phyloP scores from a whole-genome alignment of 495 filamentous ascomycete species.

The Cryomyces antarcticus region DNA sequence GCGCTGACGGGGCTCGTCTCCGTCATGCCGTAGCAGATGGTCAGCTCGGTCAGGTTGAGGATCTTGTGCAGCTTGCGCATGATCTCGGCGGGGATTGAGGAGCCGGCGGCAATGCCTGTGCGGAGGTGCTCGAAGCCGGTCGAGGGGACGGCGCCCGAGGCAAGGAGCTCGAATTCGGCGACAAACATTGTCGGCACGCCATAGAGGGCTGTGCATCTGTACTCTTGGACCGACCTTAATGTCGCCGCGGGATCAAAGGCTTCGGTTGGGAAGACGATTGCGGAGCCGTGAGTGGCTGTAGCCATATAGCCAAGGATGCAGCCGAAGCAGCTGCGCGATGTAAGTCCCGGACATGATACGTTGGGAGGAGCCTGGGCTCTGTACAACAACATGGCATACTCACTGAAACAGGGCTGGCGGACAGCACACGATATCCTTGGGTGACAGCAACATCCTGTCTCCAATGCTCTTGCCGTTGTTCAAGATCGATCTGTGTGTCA shows the following conservation, averaged over 20 bases:
- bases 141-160: constrained; percentile 27
- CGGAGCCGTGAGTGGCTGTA: constrained; percentile 61
- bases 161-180: constrained; percentile 58
- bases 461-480: constrained; percentile 80
- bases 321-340: constrained; percentile 47
- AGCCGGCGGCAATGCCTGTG: constrained; percentile 86
- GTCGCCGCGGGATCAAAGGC: constrained; percentile 66
- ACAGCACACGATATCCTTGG: constrained; percentile 56
- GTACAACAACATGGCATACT: neutral
- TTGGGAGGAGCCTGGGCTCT: neutral
- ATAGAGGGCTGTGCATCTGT: constrained; percentile 67
- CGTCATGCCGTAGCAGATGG: constrained; percentile 98
- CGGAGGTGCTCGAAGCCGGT: constrained; percentile 48
- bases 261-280: constrained; percentile 72
- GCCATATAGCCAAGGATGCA: constrained; percentile 86
- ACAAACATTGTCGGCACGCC: constrained; percentile 96
- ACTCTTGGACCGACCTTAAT: constrained; percentile 49
- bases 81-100: constrained; percentile 57
- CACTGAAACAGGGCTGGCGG: constrained; percentile 73
- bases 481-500: constrained; percentile 65
- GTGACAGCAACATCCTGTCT: constrained; percentile 57
- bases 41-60: constrained; percentile 68
- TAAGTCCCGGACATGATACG: neutral
- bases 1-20: constrained; percentile 81
- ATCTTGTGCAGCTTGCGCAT: constrained; percentile 60